Conservation (phyloP, 495 filamentous ascomycete genomes). For the Annulohypoxylon moriforme region DNA sequence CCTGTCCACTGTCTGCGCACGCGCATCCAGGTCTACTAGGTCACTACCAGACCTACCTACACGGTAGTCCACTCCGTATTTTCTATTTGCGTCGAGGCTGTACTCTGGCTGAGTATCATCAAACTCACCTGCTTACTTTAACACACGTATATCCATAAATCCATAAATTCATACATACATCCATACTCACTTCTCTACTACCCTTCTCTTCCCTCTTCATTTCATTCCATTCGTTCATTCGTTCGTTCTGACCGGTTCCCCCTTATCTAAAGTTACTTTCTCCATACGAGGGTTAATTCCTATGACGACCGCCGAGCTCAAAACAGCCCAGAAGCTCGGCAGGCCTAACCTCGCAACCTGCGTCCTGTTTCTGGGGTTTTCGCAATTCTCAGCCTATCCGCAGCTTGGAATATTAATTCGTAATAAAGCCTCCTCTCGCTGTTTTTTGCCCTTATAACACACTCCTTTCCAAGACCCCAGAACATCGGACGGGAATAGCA, state of each 20-base stretch:
- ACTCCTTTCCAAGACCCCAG: background rate
- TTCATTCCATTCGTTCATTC: constrained; percentile 26
- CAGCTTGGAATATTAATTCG: constrained; percentile 28
- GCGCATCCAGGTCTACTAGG: background rate
- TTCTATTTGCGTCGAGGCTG: constrained; percentile 44
- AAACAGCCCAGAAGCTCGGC: constrained; percentile 40
- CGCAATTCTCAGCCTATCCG: constrained; percentile 20
- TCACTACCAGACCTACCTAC: background rate
- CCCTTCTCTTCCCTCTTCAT: constrained; percentile 31
- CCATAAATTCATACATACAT: constrained; percentile 21
- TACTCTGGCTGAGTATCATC: constrained; percentile 31
- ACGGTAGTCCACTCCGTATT: constrained; percentile 42
- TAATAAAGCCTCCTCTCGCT: constrained; percentile 37
- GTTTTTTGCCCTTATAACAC: constrained; percentile 38
- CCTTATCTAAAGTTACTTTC: constrained; percentile 21
- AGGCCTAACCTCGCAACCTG: constrained; percentile 24
- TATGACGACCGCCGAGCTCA: constrained; percentile 40
- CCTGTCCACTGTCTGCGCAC: constrained; percentile 1
- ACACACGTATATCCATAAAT: constrained; percentile 21
- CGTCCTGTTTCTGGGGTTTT: constrained; percentile 31
- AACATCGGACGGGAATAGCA: constrained; percentile 30
- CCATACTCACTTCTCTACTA: constrained; percentile 27
- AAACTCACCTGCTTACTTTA: constrained; percentile 34
- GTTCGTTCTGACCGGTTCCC: constrained; percentile 13
- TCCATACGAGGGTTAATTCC: constrained; percentile 18